Base-by-base conservation (phyloP, 2,329 filamentous ascomycete species). In the Botryosphaeria dothidea region DNA sequence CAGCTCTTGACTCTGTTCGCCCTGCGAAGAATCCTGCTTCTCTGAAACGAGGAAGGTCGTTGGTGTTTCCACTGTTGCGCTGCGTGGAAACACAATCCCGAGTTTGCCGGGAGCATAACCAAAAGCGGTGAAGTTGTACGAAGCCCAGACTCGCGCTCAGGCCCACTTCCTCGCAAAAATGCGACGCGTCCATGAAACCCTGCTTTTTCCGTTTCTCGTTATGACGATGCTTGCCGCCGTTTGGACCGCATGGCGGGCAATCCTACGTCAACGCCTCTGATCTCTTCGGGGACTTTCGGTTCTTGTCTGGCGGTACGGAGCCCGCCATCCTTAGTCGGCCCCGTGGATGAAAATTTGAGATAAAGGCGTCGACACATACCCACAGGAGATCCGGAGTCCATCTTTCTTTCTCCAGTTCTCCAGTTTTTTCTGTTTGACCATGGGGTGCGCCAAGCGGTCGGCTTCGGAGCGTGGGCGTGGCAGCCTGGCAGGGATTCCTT, bases 401-500 rank as follows among this genome's bases (percentile, higher is more conserved):
- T 60, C 41, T 46, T n/a, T 45, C 25, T 17, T 41, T 46, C 38
- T 25, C 38, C 41, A 46, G 27, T 60, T 60, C 56, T 46, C 56
- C 41, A 60, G n/a, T 60, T 48, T 60, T 60, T 41, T 15, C n/a
- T 46, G 56, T 60, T 60, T 46, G 56, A 48, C 56, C 56, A 60
- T 60, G 41, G 41, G 56, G 27, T 25, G 56, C 41, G 56, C 56
- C 56, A 60, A 48, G 56, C 21, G 41, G 15, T 13, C 21, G 54
- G 54, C 36, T 29, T 45, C 56, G 27, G 38, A 34, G 41, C 38
- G 13, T 27, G 21, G 34, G 52, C 21, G 36, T 57, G 38, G 27
- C 38, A 60, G 38, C 41, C 29, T 46, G 56, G 41, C 56, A 60
- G 29, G 56, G 56, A 60, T 60, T 45, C 54, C 36, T 45, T 41